Evolutionary conservation across 1,284 basidiomycete genomes (phyloP).

Genomic region (Moniliophthora roreri): DNA sequence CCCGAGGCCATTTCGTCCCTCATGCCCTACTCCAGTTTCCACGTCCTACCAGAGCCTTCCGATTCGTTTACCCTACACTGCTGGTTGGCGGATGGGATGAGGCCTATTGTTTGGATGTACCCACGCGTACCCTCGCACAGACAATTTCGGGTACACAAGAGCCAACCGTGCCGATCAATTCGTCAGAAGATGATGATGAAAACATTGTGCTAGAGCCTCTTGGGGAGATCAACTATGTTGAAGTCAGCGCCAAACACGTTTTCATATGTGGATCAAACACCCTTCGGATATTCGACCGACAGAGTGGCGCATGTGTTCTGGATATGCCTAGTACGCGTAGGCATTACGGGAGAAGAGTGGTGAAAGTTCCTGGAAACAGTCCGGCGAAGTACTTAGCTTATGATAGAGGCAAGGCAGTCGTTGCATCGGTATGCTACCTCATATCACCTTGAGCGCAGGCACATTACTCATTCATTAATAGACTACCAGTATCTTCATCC

Average conservation of each 20-base stretch:
- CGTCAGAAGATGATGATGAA: neutral
- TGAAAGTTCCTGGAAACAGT: constrained; percentile 10
- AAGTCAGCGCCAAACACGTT: constrained; percentile 56
- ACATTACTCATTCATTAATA: constrained; percentile 20
- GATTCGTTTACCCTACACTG: constrained; percentile 67
- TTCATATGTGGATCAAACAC: constrained; percentile 54
- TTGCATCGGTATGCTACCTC: constrained; percentile 45
- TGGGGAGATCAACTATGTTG: constrained; percentile 60
- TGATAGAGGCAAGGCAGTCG: constrained; percentile 46
- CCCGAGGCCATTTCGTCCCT: constrained; percentile 52
- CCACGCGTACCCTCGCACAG: constrained; percentile 43
- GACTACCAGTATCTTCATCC: constrained; percentile 48
- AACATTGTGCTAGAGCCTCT: constrained; percentile 22
- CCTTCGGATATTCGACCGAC: constrained; percentile 54
- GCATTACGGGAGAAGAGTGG: constrained; percentile 30
- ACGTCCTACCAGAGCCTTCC: constrained; percentile 53
- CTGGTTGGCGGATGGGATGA: constrained; percentile 41
- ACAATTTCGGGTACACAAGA: constrained; percentile 43
- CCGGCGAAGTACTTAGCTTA: constrained; percentile 52
- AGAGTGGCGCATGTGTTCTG: constrained; percentile 40
- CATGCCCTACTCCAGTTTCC: constrained; percentile 55
- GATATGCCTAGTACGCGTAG: constrained; percentile 35
- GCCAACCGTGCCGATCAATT: neutral
- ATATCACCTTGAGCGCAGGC: neutral
- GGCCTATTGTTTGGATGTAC: constrained; percentile 63